phyloP scores from a whole-genome alignment of 2,329 filamentous ascomycete genomes.

The Thermothelomyces thermophilus region DNA sequence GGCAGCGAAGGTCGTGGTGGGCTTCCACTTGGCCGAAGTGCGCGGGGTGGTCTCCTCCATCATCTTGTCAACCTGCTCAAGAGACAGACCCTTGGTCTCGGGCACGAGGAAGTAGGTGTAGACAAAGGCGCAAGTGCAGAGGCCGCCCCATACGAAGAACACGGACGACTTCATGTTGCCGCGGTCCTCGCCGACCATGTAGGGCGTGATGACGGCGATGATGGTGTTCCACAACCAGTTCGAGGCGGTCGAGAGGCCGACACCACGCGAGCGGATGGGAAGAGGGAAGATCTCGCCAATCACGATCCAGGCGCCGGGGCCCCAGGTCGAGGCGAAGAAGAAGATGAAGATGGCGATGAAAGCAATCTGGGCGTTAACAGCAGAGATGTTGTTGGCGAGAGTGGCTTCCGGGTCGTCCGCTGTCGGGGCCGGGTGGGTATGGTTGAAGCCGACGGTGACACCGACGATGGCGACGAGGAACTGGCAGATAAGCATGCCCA shows the following conservation, averaged over 20 bases:
- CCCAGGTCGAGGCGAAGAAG: slow-evolving; percentile 88
- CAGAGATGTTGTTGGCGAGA: slow-evolving; percentile 48
- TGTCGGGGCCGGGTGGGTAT: slow-evolving; percentile 40
- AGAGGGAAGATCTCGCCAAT: slow-evolving; percentile 90
- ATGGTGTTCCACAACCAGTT: slow-evolving; percentile 89
- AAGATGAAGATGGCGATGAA: slow-evolving; percentile 92
- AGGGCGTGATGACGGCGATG: slow-evolving; percentile 66
- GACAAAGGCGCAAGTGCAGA: slow-evolving; percentile 53
- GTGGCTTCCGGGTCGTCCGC: slow-evolving; percentile 29
- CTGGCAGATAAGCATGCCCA: slow-evolving; percentile 80
- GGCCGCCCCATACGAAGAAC: slow-evolving; percentile 69
- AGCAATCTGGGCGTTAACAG: slow-evolving; percentile 66
- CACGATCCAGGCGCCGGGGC: slow-evolving; percentile 71
- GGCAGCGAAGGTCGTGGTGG: slow-evolving; percentile 60
- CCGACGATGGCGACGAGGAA: slow-evolving; percentile 78
- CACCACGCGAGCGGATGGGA: slow-evolving; percentile 80
- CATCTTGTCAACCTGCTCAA: slow-evolving; percentile 81
- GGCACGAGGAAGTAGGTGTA: slow-evolving; percentile 70
- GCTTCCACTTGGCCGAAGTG: slow-evolving; percentile 70
- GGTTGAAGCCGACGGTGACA: slow-evolving; percentile 51
- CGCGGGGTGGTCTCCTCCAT: slow-evolving; percentile 78
- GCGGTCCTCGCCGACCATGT: slow-evolving; percentile 54
- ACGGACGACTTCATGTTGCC: slow-evolving; percentile 63
- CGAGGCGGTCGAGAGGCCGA: slow-evolving; percentile 77
- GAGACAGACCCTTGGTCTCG: slow-evolving; percentile 68